phyloP scores from a whole-genome alignment of 176 grass and related monocot genomes.

The Ampelocalamus luodianensis region DNA sequence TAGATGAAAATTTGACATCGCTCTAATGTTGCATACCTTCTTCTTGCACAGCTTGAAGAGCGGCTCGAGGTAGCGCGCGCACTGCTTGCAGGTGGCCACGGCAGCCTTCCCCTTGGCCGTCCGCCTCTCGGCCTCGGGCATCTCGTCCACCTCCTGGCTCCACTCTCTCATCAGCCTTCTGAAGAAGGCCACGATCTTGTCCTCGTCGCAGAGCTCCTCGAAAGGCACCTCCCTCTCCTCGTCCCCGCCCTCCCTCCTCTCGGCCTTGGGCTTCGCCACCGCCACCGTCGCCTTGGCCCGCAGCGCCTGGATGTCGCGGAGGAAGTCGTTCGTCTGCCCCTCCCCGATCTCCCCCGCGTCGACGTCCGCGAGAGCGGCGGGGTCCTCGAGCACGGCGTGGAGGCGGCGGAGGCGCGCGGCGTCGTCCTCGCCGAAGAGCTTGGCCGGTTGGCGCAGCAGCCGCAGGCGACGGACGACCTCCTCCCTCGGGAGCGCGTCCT shows the following conservation, averaged over 20 bases:
- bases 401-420: slow-evolving; percentile 50
- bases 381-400: slow-evolving; percentile 53
- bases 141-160: slow-evolving; percentile 69
- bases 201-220: slow-evolving; percentile 75
- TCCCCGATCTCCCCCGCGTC: slow-evolving; percentile 68
- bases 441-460: slow-evolving; percentile 61
- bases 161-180: slow-evolving; percentile 68
- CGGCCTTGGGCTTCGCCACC: slow-evolving; percentile 39
- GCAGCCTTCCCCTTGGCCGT: slow-evolving; percentile 75
- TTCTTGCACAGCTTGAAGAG: slow-evolving; percentile 78
- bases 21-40: slow-evolving; percentile 48
- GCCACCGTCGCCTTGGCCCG: slow-evolving; percentile 35
- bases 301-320: slow-evolving; percentile 66
- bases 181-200: slow-evolving; percentile 80
- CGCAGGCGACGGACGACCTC: slow-evolving; percentile 63
- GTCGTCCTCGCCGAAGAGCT: slow-evolving; percentile 79
- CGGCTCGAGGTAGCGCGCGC: slow-evolving; percentile 72
- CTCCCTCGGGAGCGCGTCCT: slow-evolving; percentile 52
- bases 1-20: background rate
- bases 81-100: slow-evolving; percentile 76
- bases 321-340: slow-evolving; percentile 89
- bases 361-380: slow-evolving; percentile 44
- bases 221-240: slow-evolving; percentile 47
- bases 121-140: slow-evolving; percentile 65
- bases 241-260: slow-evolving; percentile 24